These are phyloP conservation scores for Melocanna baccifera DNA, from an alignment of 176 grass and related monocot species.

Conservation along the genomic window DNA sequence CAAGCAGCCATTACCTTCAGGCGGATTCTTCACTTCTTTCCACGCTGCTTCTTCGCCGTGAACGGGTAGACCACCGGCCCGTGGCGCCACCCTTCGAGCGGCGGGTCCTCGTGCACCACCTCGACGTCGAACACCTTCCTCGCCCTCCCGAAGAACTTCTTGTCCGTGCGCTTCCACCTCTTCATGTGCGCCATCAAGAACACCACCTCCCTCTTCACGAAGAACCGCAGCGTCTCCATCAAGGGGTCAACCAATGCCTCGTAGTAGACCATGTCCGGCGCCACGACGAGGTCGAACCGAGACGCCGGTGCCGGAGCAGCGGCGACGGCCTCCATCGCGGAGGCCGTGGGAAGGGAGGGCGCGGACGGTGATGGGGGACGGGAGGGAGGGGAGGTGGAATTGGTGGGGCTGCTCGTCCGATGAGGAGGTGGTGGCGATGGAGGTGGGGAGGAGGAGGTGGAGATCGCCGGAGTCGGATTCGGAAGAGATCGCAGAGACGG, in stretches of 20 bases:
- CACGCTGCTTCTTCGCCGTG: no score
- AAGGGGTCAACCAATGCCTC: conserved; percentile 76
- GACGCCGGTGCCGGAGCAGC: background rate
- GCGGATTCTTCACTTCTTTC: no score
- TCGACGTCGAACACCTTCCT: conserved; percentile 68
- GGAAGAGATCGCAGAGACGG: background rate
- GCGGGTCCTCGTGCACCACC: conserved; percentile 66
- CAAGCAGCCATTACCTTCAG: no score
- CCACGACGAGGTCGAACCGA: conserved; percentile 71
- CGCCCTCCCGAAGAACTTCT: conserved; percentile 76
- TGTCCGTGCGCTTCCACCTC: conserved; percentile 91
- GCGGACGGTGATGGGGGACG: conserved; percentile 50
- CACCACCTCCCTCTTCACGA: conserved; percentile 60
- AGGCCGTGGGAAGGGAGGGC: conserved; percentile 53
- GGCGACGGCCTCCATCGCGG: conserved; percentile 30
- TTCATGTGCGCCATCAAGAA: conserved; percentile 91
- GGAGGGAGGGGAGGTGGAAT: conserved; percentile 48
- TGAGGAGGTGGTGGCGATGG: background rate
- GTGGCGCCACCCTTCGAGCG: conserved; percentile 58
- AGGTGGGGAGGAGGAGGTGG: background rate
- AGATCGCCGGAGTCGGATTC: conserved; percentile 33
- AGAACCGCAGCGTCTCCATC: conserved; percentile 68
- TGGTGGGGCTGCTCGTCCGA: conserved; percentile 37
- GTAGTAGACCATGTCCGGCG: conserved; percentile 82
- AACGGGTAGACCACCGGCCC: conserved; percentile 60